Percentiles rank a stretch among this genome's conserved stretches.
Evolutionary conservation across 1,284 basidiomycete genomes (phyloP).

Genomic region (Boletus mariae): DNA sequence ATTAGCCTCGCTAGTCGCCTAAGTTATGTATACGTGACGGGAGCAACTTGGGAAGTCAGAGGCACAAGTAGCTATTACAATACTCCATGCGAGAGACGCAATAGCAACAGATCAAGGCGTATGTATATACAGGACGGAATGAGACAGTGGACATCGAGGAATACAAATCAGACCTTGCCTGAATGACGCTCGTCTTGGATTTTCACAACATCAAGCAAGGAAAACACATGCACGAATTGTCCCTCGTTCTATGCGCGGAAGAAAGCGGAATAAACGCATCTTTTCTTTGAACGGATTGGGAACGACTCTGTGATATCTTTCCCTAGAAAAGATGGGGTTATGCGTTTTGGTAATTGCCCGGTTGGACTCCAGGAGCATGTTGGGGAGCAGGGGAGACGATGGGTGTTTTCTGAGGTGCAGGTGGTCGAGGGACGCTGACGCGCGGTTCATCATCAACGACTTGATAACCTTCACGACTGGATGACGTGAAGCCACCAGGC

Average conservation of each 20-base stretch:
- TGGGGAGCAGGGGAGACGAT: conserved; percentile 14
- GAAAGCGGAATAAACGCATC: conserved; percentile 53
- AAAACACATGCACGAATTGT: conserved; percentile 67
- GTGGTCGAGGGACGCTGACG: conserved; percentile 32
- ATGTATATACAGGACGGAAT: neutral
- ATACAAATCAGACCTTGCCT: neutral
- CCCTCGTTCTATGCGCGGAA: conserved; percentile 70
- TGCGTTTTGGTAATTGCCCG: conserved; percentile 28
- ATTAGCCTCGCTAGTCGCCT: too few relatives aligned
- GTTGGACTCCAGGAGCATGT: conserved; percentile 13
- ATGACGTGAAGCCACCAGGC: conserved; percentile 73
- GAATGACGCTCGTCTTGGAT: neutral
- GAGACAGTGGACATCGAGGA: neutral
- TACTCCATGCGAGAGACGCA: too few relatives aligned
- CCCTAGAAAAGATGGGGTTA: neutral
- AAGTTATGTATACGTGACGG: too few relatives aligned
- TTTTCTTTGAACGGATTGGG: conserved; percentile 35
- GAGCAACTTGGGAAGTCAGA: too few relatives aligned
- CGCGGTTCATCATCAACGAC: conserved; percentile 61
- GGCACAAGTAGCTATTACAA: too few relatives aligned
- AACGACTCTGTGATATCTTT: neutral
- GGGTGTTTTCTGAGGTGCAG: conserved; percentile 25
- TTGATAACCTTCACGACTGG: conserved; percentile 66
- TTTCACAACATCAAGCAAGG: neutral
- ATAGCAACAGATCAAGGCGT: neutral